Conservation (phyloP, 768 basidiomycete genomes). For the Kwoniella newhampshirensis region DNA sequence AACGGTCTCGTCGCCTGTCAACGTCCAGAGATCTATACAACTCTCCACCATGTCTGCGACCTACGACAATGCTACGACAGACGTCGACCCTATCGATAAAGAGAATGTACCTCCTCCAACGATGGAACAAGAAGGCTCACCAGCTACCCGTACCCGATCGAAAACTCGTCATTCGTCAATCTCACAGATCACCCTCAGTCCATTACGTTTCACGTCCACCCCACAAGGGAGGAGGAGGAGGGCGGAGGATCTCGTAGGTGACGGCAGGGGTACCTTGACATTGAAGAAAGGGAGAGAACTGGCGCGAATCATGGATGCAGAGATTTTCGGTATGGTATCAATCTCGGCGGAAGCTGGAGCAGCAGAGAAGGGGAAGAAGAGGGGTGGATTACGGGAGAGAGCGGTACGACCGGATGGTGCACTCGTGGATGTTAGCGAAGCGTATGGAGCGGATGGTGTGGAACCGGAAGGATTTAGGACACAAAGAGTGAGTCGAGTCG, state of each 20-base stretch:
- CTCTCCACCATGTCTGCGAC: no score
- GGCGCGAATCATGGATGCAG: constrained; percentile 14
- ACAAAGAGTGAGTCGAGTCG: constrained; percentile 17
- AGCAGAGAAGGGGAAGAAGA: background rate
- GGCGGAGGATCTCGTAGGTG: constrained; percentile 22
- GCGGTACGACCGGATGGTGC: constrained; percentile 34
- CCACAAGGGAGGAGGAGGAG: background rate
- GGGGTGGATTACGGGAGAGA: constrained; percentile 9
- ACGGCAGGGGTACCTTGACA: constrained; percentile 32
- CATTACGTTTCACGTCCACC: background rate
- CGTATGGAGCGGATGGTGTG: constrained; percentile 44
- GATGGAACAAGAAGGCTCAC: constrained; percentile 18
- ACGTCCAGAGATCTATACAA: no score
- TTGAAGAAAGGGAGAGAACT: constrained; percentile 38
- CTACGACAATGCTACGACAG: no score
- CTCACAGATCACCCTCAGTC: background rate
- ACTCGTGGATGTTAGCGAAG: constrained; percentile 47
- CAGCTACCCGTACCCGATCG: constrained; percentile 37
- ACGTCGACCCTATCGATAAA: constrained; percentile 20
- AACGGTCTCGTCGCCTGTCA: background rate
- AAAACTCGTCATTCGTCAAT: constrained; percentile 17
- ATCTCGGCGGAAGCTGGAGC: background rate
- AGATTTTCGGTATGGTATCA: background rate
- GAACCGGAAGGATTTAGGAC: constrained; percentile 44
- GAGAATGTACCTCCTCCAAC: constrained; percentile 32